Evolutionary conservation across 805 yeast species (phyloP), one percentile per base, ranked within the genome.

Genomic region (Jamesozyma gamospora): DNA sequence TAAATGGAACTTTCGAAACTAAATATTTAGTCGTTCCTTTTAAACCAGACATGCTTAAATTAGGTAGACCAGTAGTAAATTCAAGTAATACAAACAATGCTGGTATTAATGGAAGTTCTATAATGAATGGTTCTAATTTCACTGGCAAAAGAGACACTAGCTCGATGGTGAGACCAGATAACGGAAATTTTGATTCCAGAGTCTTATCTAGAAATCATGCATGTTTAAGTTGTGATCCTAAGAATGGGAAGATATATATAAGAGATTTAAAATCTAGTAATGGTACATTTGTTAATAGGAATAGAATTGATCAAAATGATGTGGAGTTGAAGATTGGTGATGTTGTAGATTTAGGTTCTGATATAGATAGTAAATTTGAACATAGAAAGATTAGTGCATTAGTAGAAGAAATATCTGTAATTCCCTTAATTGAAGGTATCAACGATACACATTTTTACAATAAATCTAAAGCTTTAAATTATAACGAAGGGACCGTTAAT

Each of bases 201-300:
- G 97, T 94, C 10, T 71, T 92, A 34, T 80, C 94, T 15, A 69
- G 99, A 48, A 92, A 84, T 54, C 99, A 92, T 63, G 99, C 99
- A 0, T 90, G 84, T 52, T 64, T 92, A 46, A 84, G 75, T 66
- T 75, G 87, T 28, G 92, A 84, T 49, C 67, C 75, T 14, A 59
- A 59, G 19, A 62, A 66, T 4, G 87, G 88, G 4, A 72, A 71
- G 43, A 70, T 94, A 16, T 85, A 71, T 69, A 71, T 92, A 19
- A 76, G 79, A 48, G 99, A 92, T 63, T 71, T 87, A 53, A 86
- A 87, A 41, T 82, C 94, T 2, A 82, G 95, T 18, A 92, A 92
- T 61, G 99, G 99, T 9, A 90, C 98, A 0, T 94, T 82, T 58
- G 75, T 92, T 36, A 92, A 92, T 58, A 84, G 79, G 27, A 68